Evolutionary conservation across 2,329 filamentous ascomycete genomes (phyloP).

Genomic region (Ceratocystis eucalypticola): DNA sequence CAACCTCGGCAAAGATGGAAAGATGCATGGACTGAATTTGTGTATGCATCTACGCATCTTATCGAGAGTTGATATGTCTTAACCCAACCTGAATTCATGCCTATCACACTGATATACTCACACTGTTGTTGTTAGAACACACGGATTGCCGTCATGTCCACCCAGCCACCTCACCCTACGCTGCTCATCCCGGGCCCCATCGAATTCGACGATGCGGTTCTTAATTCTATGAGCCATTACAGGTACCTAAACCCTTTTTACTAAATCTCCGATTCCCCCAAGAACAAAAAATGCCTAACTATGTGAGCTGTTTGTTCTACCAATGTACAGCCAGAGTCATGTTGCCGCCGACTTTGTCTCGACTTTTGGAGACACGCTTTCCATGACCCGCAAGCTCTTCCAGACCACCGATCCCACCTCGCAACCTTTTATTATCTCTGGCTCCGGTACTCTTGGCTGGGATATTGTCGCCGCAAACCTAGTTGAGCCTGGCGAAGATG

Average conservation of each 20-base stretch:
- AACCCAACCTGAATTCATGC: background rate
- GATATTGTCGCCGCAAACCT: constrained; percentile 92
- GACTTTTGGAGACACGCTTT: constrained; percentile 77
- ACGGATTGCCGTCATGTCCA: constrained; percentile 38
- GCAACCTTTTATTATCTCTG: constrained; percentile 86
- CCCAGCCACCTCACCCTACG: constrained; percentile 49
- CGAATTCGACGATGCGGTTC: constrained; percentile 94
- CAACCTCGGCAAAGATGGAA: background rate
- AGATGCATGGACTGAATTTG: background rate
- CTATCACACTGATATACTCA: background rate
- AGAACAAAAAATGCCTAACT: constrained; percentile 6
- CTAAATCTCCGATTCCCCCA: constrained; percentile 14
- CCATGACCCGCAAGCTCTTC: constrained; percentile 84
- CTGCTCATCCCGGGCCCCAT: constrained; percentile 95
- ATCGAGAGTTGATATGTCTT: background rate
- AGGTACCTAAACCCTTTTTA: constrained; percentile 40
- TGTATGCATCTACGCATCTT: background rate
- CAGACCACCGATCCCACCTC: constrained; percentile 69
- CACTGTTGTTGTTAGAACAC: constrained; percentile 8
- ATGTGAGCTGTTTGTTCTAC: background rate
- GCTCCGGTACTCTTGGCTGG: constrained; percentile 93
- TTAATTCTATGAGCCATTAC: constrained; percentile 89
- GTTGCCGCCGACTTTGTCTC: constrained; percentile 80
- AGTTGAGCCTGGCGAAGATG: constrained; percentile 76
- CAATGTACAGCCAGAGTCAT: constrained; percentile 64